A percentile compares a stretch with the other conserved stretches of the same genome.
These are phyloP conservation scores for Dictyostelium intermedium DNA, from an alignment of 78 protist species.

Conservation along the genomic window DNA sequence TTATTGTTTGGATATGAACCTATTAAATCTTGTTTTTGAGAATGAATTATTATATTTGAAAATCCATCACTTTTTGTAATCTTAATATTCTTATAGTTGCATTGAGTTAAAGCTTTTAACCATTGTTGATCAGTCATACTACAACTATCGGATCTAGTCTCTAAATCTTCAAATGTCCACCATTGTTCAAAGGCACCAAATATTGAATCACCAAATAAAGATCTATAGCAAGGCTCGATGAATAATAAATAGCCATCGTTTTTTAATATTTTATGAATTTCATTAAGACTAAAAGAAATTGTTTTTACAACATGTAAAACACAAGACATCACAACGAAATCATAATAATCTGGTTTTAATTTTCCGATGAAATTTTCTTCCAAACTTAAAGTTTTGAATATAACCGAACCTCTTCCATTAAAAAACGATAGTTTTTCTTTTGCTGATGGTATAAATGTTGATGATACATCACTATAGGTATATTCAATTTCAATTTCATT, in stretches of 20 bases:
- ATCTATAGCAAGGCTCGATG: background rate
- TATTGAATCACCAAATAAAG: constrained; percentile 4
- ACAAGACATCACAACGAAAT: constrained; percentile 14
- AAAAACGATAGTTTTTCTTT: background rate
- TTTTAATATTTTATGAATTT: background rate
- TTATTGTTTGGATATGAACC: background rate
- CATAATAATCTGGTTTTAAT: background rate
- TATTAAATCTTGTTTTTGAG: background rate
- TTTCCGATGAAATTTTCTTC: background rate
- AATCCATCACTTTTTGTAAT: background rate
- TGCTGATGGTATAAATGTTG: background rate
- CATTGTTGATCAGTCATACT: background rate
- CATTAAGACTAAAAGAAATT: background rate
- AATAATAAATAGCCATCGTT: constrained; percentile 9
- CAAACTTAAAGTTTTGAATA: constrained; percentile 10
- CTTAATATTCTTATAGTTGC: background rate
- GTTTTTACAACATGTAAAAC: constrained; percentile 9
- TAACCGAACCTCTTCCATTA: background rate
- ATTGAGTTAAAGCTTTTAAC: background rate
- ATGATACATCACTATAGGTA: constrained; percentile 25
- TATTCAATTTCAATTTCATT: background rate
- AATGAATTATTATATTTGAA: background rate
- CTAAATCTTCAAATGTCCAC: constrained; percentile 18
- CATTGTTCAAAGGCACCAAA: constrained; percentile 41
- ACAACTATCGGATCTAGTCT: background rate